Base-by-base conservation (phyloP, 352 stramenopile species). In the Phytophthora aleatoria region DNA sequence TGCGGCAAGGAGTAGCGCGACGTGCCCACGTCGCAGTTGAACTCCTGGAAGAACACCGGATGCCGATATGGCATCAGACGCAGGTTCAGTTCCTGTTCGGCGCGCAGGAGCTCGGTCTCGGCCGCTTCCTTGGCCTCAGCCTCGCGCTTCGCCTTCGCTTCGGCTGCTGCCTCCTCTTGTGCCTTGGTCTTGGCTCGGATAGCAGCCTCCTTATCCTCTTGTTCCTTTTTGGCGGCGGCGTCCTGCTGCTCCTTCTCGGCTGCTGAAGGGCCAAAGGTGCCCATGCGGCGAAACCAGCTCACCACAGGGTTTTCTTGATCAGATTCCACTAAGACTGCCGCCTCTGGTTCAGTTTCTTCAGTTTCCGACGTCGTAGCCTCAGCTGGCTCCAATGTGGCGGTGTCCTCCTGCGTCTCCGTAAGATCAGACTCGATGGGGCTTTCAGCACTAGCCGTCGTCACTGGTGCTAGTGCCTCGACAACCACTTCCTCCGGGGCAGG, bases 11-110 rank as follows among this genome's bases (percentile, higher is more conserved):
- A 73, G 45, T 67, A 74, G 8, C 65, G 49, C 15, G 61, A 74
- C 30, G 61, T 71, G 20, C 53, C 54, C 8, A 74, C 51, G 48
- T 65, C 47, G 52, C 70, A 78, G 44, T 64, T 67, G 48, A 78
- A 76, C 1, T 31, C 33, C 47, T 73, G 64, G 38, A 80, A 80
- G 54, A 77, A 80, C 5, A 80, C 56, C 0, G 72, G 72, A 49
- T 72, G 62, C 10, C 64, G 55, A 53, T 80, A 80, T 1, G 10
- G 55, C 41, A 57, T 57, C 38, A 77, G 48, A 9, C 69, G 66
- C 50, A 61, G 35, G 38, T 76, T 63, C 42, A 74, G 39, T 45
- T 76, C 62, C 50, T 77, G 39, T 54, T 77, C 50, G 20, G 61
- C 56, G 31, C 50, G 65, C 12, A 70, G 43, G 2, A 73, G 43